Percentiles rank a stretch among this genome's conserved stretches.
Evolutionary conservation across 139 green algal species (phyloP).

Genomic region (Diplosphaera chodatii): DNA sequence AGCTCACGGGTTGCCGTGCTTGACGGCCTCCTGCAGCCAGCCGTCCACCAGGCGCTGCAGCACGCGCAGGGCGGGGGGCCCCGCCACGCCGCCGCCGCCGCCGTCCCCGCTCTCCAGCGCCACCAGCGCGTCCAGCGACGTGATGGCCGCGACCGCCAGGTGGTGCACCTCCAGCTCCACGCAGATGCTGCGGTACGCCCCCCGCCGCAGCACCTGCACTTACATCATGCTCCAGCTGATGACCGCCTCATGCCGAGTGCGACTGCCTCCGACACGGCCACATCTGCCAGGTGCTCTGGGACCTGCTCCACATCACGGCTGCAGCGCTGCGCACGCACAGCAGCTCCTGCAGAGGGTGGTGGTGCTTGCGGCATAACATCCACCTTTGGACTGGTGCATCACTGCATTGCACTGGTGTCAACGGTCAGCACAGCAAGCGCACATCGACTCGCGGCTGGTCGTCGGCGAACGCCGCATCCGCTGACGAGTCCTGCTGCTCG

Average conservation of each 20-base stretch:
- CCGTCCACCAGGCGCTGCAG: conserved; percentile 56
- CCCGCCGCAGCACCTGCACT: conserved; percentile 59
- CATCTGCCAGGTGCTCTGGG: too few species aligned
- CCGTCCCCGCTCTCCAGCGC: conserved; percentile 66
- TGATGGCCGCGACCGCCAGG: conserved; percentile 72
- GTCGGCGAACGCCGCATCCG: conserved; percentile 29
- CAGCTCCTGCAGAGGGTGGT: too few species aligned
- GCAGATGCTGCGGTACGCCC: conserved; percentile 78
- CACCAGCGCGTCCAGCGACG: conserved; percentile 33
- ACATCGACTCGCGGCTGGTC: conserved; percentile 34
- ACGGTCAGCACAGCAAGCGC: neutral
- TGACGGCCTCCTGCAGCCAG: conserved; percentile 66
- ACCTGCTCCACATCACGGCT: too few species aligned
- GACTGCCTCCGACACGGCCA: too few species aligned
- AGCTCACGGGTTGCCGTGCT: conserved; percentile 52
- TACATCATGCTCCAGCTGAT: too few species aligned
- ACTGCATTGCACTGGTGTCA: too few species aligned
- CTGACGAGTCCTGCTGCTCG: conserved; percentile 39
- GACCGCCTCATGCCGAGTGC: too few species aligned
- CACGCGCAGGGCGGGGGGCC: conserved; percentile 50
- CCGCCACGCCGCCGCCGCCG: conserved; percentile 16
- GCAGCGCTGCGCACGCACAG: too few species aligned
- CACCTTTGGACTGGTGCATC: too few species aligned
- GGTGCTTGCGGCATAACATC: neutral
- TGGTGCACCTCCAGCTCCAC: conserved; percentile 79